Base-by-base conservation (phyloP, 2,329 filamentous ascomycete species). In the Aureobasidium mangrovei region DNA sequence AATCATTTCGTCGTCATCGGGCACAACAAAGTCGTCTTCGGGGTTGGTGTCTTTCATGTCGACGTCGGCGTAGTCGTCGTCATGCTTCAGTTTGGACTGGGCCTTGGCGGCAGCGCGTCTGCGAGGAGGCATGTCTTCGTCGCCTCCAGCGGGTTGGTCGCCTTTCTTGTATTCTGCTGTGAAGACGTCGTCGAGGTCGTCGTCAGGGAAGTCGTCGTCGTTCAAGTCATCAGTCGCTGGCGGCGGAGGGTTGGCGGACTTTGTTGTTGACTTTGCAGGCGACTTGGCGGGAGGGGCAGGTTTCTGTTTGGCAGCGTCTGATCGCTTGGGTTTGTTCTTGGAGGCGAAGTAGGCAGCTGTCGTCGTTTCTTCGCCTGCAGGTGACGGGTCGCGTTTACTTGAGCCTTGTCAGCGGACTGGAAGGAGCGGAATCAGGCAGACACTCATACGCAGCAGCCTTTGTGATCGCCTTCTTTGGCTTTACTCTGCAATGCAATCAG, bases 81-180 rank as follows among this genome's bases (percentile, higher is more conserved):
- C 74, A 57, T 86, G 85, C 33, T 32, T 7, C 84, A 64, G 93
- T 87, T 35, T 53, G 4, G 42, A 7, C 6, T 41, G 18, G 10
- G 52, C 42, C 28, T 46, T 47, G 24, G 45, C 51, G n/a, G 53
- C 47, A 24, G 38, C 8, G n/a, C 49, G 40, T 32, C 32, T 53
- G 18, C 32, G 32, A 28, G 49, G 49, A 26, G 39, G 83, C 85
- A 44, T 43, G 31, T 32, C 47, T 24, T 49, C 36, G 27, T 6
- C 46, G 70, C 58, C 47, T 61, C 60, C 53, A 57, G 61, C 65
- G 9, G 80, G 77, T 65, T 83, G 88, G 55, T 78, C 81, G 42
- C 79, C 74, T 45, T 78, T 79, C 65, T 83, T 85, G 33, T 78
- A 79, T 59, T 88, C 83, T 3, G 85, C 84, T 10, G 84, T 86